Evolutionary conservation across 1,139 yeast species (phyloP).

Genomic region (Zhuliangozyma blackwelliae): DNA sequence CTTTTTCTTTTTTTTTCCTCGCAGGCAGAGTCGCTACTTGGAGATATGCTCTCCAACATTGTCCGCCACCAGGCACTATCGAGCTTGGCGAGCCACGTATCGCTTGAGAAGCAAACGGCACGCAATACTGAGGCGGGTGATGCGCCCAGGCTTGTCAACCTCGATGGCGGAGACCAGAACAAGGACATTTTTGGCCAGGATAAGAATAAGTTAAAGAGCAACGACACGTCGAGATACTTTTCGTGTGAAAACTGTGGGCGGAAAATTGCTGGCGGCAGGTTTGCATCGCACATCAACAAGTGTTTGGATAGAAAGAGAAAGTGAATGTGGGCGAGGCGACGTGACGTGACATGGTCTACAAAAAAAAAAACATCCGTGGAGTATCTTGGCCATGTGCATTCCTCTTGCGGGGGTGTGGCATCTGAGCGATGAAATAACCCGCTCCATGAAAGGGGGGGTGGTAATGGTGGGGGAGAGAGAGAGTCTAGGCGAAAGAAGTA

Average conservation of each 20-base stretch:
- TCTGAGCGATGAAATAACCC: slow-evolving; percentile 1
- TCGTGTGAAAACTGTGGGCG: slow-evolving; percentile 78
- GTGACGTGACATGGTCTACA: no score
- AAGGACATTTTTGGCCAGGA: slow-evolving; percentile 43
- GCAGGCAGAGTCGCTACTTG: slow-evolving; percentile 27
- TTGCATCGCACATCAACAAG: slow-evolving; percentile 88
- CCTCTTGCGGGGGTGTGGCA: not conserved
- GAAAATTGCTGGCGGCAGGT: slow-evolving; percentile 84
- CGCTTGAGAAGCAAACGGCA: slow-evolving; percentile 19
- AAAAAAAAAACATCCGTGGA: slow-evolving; percentile 1
- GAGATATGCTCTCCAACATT: slow-evolving; percentile 34
- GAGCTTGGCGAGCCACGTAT: slow-evolving; percentile 22
- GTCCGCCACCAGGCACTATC: slow-evolving; percentile 32
- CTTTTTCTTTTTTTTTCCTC: not conserved
- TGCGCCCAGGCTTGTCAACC: slow-evolving; percentile 7
- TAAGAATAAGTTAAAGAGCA: slow-evolving; percentile 32
- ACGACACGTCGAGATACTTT: slow-evolving; percentile 53
- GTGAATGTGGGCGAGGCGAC: slow-evolving; percentile 3
- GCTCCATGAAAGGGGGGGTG: no score
- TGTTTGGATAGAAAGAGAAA: slow-evolving; percentile 53
- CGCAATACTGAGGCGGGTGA: slow-evolving; percentile 3
- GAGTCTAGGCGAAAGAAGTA: no score
- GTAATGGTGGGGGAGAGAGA: no score
- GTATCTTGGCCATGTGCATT: not conserved
- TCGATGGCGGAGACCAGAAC: slow-evolving; percentile 8